Evolutionary conservation across 306 rosid species (phyloP).

Genomic region (Prunus campanulata): DNA sequence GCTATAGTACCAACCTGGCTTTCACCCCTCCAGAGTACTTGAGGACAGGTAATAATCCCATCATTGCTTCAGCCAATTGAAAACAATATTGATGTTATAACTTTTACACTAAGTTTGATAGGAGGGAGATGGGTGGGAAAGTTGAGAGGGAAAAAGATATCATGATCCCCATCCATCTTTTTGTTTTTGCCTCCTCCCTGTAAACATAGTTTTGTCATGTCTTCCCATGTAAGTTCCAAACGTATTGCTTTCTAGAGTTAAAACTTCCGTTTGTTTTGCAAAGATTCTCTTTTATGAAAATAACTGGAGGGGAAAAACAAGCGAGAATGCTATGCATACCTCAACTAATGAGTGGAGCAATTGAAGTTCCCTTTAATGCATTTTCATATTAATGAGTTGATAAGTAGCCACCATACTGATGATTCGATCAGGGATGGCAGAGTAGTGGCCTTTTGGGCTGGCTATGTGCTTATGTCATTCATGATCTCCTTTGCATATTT

Average conservation of each 20-base stretch:
- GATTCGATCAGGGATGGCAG: neutral
- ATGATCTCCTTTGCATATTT: neutral
- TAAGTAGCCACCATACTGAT: neutral
- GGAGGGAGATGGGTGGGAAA: neutral
- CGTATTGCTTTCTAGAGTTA: neutral
- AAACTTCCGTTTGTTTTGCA: neutral
- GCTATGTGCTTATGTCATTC: neutral
- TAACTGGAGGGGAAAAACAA: neutral
- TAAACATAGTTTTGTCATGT: neutral
- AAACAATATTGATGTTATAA: neutral
- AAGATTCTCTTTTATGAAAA: neutral
- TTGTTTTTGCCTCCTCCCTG: neutral
- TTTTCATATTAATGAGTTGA: neutral
- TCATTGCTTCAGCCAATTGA: slow-evolving; percentile 5
- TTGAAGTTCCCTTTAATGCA: neutral
- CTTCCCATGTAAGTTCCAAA: neutral
- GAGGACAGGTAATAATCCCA: slow-evolving; percentile 68
- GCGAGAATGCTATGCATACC: neutral
- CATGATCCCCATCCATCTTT: neutral
- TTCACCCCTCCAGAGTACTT: slow-evolving; percentile 99
- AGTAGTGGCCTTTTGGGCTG: neutral
- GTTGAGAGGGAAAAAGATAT: neutral
- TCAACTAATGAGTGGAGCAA: neutral
- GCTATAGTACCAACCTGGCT: slow-evolving; percentile 94
- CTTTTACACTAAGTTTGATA: neutral